Percentiles rank a stretch among this genome's conserved stretches.
These are phyloP conservation scores for Yamadazyma laniorum DNA, from an alignment of 805 yeast species.

Conservation along the genomic window DNA sequence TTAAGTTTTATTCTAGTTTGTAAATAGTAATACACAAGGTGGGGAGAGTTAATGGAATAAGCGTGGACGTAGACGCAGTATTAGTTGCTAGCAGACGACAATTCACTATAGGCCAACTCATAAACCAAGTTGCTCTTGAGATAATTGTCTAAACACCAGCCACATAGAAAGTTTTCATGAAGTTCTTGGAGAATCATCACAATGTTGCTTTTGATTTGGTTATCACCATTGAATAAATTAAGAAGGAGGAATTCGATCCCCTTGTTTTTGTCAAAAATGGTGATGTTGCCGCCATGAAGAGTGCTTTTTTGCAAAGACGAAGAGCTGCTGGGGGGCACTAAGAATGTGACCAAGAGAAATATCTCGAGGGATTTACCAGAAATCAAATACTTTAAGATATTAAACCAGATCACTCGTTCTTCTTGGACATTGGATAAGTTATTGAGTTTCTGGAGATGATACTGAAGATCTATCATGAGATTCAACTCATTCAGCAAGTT, in stretches of 20 bases:
- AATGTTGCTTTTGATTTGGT: conserved; percentile 38
- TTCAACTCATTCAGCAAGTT: conserved; percentile 41
- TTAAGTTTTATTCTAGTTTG: conserved; percentile 3
- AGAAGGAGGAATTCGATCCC: conserved; percentile 42
- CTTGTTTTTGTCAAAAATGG: conserved; percentile 44
- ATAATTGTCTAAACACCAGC: conserved; percentile 42
- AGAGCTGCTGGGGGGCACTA: conserved; percentile 41
- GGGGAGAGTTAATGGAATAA: conserved; percentile 4
- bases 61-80: no score
- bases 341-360: conserved; percentile 37
- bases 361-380: conserved; percentile 42
- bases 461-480: conserved; percentile 42
- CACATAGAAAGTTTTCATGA: conserved; percentile 42
- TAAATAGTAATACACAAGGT: conserved; percentile 1
- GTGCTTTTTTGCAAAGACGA: conserved; percentile 38
- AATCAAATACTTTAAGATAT: conserved; percentile 40
- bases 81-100: no score
- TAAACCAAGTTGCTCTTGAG: conserved; percentile 38
- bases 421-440: conserved; percentile 19
- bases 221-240: conserved; percentile 41
- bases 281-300: conserved; percentile 38
- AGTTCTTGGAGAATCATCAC: conserved; percentile 44
- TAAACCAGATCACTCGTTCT: conserved; percentile 38
- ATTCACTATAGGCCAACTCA: conserved; percentile 39
- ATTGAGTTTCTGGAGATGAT: conserved; percentile 39